phyloP scores from a whole-genome alignment of 2,329 filamentous ascomycete genomes.

The Paracoccidioides brasiliensis region DNA sequence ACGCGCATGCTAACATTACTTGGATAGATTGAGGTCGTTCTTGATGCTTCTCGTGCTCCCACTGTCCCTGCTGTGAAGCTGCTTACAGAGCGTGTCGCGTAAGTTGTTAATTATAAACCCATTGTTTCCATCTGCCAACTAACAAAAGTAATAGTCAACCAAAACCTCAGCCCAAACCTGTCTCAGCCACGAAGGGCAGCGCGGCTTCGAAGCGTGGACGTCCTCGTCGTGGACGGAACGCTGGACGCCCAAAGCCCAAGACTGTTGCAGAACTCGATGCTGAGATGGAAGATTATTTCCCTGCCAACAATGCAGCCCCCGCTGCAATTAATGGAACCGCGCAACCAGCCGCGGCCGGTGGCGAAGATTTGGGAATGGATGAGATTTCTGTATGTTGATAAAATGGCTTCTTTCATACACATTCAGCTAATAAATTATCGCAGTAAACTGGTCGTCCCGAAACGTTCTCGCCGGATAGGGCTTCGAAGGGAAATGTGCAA shows the following conservation, averaged over 20 bases:
- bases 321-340: slow-evolving; percentile 36
- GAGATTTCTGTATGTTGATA: slow-evolving; percentile 38
- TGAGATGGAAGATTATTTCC: slow-evolving; percentile 95
- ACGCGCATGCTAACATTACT: slow-evolving; percentile 10
- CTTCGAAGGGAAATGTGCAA: neutral
- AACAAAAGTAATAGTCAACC: slow-evolving; percentile 38
- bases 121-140: neutral
- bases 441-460: neutral
- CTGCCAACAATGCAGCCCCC: slow-evolving; percentile 27
- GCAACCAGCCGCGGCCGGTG: slow-evolving; percentile 36
- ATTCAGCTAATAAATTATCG: neutral
- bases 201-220: slow-evolving; percentile 37
- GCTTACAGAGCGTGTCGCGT: slow-evolving; percentile 74
- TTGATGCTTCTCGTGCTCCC: slow-evolving; percentile 61
- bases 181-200: slow-evolving; percentile 41
- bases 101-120: slow-evolving; percentile 23
- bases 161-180: slow-evolving; percentile 66
- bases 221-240: slow-evolving; percentile 44
- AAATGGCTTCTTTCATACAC: neutral
- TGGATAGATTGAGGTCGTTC: slow-evolving; percentile 74
- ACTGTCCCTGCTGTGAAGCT: slow-evolving; percentile 56
- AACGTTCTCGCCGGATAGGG: no score
- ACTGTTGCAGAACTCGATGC: slow-evolving; percentile 89
- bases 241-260: slow-evolving; percentile 63
- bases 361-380: slow-evolving; percentile 42